phyloP scores from a whole-genome alignment of 2,329 filamentous ascomycete genomes.

The Diaporthe vaccinii region DNA sequence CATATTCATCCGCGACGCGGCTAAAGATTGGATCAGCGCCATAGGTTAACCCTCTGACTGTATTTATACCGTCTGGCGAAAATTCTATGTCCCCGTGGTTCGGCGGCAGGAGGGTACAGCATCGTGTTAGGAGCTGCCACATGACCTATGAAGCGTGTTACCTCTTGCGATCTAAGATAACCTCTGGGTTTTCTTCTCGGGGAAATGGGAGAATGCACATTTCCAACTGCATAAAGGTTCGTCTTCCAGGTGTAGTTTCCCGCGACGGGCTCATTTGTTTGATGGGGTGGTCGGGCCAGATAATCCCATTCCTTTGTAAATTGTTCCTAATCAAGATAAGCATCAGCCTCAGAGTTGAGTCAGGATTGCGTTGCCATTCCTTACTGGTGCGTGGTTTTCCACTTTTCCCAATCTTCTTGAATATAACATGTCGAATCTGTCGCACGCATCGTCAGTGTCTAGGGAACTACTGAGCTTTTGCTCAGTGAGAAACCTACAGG shows the following conservation, averaged over 20 bases:
- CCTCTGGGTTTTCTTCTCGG: background rate
- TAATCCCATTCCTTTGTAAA: conserved; percentile 14
- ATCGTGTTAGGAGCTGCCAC: conserved; percentile 13
- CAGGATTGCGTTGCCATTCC: background rate
- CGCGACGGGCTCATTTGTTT: background rate
- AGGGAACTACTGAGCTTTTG: no score
- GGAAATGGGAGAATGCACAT: background rate
- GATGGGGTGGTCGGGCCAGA: background rate
- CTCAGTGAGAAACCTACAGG: background rate
- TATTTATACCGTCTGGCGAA: no score
- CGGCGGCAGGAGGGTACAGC: background rate
- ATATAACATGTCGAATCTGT: background rate
- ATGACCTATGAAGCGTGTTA: conserved; percentile 1
- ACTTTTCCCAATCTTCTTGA: background rate
- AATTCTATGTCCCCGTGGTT: background rate
- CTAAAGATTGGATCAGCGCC: background rate
- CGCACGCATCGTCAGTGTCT: background rate
- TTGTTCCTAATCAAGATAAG: background rate
- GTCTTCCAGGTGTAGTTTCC: conserved; percentile 11
- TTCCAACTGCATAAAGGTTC: conserved; percentile 7
- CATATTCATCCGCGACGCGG: background rate
- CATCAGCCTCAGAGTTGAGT: background rate
- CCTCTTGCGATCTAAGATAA: background rate
- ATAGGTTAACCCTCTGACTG: background rate
- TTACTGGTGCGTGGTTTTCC: conserved; percentile 6